A percentile compares a stretch with the other conserved stretches of the same genome.
Evolutionary conservation across 192 early-diverging fungal species (phyloP).

Genomic region (Backusella sp.): DNA sequence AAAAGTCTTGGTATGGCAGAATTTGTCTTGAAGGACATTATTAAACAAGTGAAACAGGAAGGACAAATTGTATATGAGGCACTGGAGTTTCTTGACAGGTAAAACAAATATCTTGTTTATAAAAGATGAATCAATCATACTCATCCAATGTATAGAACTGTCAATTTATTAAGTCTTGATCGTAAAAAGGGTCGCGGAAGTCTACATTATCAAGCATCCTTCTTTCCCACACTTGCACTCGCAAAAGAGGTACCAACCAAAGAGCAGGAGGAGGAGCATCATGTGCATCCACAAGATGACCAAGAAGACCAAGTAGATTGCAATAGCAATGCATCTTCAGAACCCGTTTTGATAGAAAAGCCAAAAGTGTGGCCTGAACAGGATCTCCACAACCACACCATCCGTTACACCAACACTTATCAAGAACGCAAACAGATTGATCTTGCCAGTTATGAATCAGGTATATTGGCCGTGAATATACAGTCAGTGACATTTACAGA

Average conservation of each 20-base stretch:
- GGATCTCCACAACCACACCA: constrained; percentile 31
- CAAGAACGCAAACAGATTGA: constrained; percentile 28
- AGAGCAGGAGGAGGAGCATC: background rate
- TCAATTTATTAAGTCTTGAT: constrained; percentile 23
- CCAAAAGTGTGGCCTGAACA: constrained; percentile 18
- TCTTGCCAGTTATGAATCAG: constrained; percentile 39
- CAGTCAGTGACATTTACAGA: constrained; percentile 36
- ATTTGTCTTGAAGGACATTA: constrained; percentile 60
- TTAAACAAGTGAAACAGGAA: constrained; percentile 42
- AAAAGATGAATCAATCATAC: background rate
- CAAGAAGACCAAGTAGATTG: background rate
- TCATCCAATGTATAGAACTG: constrained; percentile 13
- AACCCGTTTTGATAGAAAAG: background rate
- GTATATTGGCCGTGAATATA: constrained; percentile 52
- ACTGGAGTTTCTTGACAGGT: constrained; percentile 29
- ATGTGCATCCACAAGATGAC: background rate
- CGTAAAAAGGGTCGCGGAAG: constrained; percentile 33
- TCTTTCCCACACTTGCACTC: constrained; percentile 33
- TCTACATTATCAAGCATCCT: constrained; percentile 38
- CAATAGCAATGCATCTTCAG: constrained; percentile 16
- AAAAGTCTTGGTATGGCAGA: constrained; percentile 72
- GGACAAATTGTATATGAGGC: constrained; percentile 29
- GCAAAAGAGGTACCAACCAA: constrained; percentile 12
- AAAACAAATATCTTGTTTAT: background rate
- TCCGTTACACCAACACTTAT: constrained; percentile 19